Conservation (phyloP, 495 filamentous ascomycete species). For the Podospora anserina region DNA sequence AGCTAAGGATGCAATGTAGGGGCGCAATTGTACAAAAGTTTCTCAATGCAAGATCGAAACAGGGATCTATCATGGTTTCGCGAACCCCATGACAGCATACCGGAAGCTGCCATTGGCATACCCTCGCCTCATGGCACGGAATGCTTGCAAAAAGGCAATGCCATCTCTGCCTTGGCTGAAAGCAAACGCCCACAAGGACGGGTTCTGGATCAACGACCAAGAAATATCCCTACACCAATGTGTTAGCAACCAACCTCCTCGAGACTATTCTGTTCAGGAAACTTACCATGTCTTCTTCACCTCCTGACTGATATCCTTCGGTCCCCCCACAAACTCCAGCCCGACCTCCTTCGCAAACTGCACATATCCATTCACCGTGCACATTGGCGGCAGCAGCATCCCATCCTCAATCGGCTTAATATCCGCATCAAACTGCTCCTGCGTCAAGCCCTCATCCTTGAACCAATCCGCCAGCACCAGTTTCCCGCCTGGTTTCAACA, state of each 20-base stretch:
- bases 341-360: slow-evolving; percentile 44
- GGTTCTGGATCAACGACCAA: slow-evolving; percentile 55
- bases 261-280: background rate
- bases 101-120: slow-evolving; percentile 56
- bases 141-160: slow-evolving; percentile 56
- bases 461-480: slow-evolving; percentile 58
- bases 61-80: slow-evolving; percentile 32
- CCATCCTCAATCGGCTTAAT: slow-evolving; percentile 59
- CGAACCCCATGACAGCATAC: slow-evolving; percentile 56
- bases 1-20: background rate
- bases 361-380: slow-evolving; percentile 50
- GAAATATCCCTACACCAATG: slow-evolving; percentile 52
- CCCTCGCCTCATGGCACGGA: slow-evolving; percentile 57
- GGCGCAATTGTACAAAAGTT: slow-evolving; percentile 6
- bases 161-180: slow-evolving; percentile 56
- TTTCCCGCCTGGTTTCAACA: slow-evolving; percentile 45
- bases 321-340: slow-evolving; percentile 38
- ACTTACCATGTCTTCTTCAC: slow-evolving; percentile 58
- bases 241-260: slow-evolving; percentile 8
- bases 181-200: slow-evolving; percentile 56
- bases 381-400: slow-evolving; percentile 55
- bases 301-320: slow-evolving; percentile 55
- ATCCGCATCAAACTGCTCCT: slow-evolving; percentile 45
- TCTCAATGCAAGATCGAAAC: background rate
- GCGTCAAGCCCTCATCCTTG: slow-evolving; percentile 44